Conservation (phyloP, 345 rosid species). For the Murraya koenigii region DNA sequence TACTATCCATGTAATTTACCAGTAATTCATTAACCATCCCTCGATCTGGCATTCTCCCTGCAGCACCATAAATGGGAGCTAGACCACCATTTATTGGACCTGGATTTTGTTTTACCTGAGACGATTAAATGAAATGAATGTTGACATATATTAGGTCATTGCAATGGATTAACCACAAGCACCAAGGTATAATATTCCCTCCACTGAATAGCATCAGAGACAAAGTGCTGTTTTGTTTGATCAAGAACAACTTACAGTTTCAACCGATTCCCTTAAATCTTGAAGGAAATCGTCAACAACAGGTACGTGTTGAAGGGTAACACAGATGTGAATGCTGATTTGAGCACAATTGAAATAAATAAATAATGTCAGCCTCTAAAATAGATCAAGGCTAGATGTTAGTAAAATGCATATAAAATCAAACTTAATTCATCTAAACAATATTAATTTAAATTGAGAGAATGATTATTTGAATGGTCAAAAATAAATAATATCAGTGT, state of each 20-base stretch:
- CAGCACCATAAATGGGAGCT: slow-evolving; percentile 95
- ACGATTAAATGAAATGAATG: background rate
- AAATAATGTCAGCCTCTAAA: background rate
- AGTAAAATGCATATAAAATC: background rate
- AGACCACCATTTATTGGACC: slow-evolving; percentile 83
- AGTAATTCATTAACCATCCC: slow-evolving; percentile 80
- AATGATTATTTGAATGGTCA: background rate
- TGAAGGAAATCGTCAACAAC: slow-evolving; percentile 55
- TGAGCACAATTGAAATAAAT: slow-evolving; percentile 11
- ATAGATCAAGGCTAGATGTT: background rate
- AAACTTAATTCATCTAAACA: background rate
- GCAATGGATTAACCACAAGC: background rate
- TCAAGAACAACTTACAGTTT: slow-evolving; percentile 52
- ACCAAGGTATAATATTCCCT: background rate
- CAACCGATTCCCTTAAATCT: slow-evolving; percentile 71
- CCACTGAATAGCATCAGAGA: background rate
- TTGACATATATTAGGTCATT: background rate
- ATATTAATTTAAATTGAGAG: background rate
- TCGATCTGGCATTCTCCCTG: slow-evolving; percentile 82
- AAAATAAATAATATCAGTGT: background rate
- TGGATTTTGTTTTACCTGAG: slow-evolving; percentile 77
- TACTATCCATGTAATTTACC: slow-evolving; percentile 80
- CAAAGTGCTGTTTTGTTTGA: background rate
- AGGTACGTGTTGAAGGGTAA: slow-evolving; percentile 85
- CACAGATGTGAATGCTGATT: slow-evolving; percentile 80